Evolutionary conservation across 345 rosid species (phyloP).

Genomic region (Hevea brasiliensis): DNA sequence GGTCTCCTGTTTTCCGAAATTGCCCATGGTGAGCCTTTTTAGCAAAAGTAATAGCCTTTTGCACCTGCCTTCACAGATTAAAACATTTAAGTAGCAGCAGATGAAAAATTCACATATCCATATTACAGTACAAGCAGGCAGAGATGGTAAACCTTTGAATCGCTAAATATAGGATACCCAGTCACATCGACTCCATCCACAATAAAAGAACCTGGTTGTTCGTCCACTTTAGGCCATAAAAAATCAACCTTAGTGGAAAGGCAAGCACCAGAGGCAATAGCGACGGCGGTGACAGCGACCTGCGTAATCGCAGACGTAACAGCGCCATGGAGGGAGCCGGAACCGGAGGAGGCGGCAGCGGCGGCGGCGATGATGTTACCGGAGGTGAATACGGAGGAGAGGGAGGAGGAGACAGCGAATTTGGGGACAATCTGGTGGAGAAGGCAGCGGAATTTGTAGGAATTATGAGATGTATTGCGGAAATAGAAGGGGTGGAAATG

Average conservation of each 20-base stretch:
- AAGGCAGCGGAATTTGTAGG: slow-evolving; percentile 28
- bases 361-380: slow-evolving; percentile 49
- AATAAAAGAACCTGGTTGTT: slow-evolving; percentile 52
- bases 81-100: slow-evolving; percentile 23
- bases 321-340: slow-evolving; percentile 51
- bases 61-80: slow-evolving; percentile 71
- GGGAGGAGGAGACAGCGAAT: slow-evolving; percentile 37
- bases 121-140: slow-evolving; percentile 31
- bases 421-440: slow-evolving; percentile 31
- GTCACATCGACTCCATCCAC: slow-evolving; percentile 69
- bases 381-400: slow-evolving; percentile 18
- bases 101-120: background rate
- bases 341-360: slow-evolving; percentile 38
- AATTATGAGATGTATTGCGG: background rate
- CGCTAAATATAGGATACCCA: slow-evolving; percentile 56
- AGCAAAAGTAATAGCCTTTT: slow-evolving; percentile 68
- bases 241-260: slow-evolving; percentile 72
- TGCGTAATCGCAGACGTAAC: slow-evolving; percentile 69
- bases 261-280: too few relatives aligned
- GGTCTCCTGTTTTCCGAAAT: slow-evolving; percentile 66
- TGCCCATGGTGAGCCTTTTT: slow-evolving; percentile 66
- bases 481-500: background rate
- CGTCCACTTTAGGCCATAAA: slow-evolving; percentile 67
- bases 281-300: slow-evolving; percentile 64
- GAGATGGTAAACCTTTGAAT: slow-evolving; percentile 52